Evolutionary conservation across 371 early-diverging fungal genomes (phyloP).

Genomic region (Neoconidiobolus thromboides): DNA sequence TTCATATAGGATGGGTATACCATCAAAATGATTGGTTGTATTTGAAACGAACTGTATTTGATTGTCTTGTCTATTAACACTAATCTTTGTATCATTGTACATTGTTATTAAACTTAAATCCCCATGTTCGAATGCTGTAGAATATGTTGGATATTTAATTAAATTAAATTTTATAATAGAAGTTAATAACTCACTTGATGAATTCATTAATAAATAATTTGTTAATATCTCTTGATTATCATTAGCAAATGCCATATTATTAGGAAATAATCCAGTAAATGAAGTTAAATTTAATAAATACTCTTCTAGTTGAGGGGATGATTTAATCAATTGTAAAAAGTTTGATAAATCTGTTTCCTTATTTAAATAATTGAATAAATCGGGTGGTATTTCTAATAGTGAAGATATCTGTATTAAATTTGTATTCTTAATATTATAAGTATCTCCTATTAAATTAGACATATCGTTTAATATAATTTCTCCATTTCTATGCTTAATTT

Average conservation of each 20-base stretch:
- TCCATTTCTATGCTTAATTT: too few relatives aligned
- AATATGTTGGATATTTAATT: not conserved
- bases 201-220: not conserved
- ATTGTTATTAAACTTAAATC: too few relatives aligned
- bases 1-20: not conserved
- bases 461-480: too few relatives aligned
- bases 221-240: not conserved
- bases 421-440: not conserved
- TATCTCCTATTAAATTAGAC: too few relatives aligned
- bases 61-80: too few relatives aligned
- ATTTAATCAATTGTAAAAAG: not conserved
- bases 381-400: not conserved
- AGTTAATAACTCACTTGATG: not conserved
- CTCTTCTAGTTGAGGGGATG: not conserved
- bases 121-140: not conserved
- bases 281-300: not conserved
- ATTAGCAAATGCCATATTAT: not conserved
- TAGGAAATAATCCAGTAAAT: not conserved
- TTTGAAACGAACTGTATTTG: not conserved
- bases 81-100: too few relatives aligned
- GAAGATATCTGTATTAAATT: not conserved
- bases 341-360: not conserved
- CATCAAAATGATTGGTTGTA: not conserved
- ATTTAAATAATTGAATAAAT: not conserved
- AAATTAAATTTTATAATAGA: not conserved